Conservation (phyloP, 2,329 filamentous ascomycete genomes). For the Cryphonectria naterciae region DNA sequence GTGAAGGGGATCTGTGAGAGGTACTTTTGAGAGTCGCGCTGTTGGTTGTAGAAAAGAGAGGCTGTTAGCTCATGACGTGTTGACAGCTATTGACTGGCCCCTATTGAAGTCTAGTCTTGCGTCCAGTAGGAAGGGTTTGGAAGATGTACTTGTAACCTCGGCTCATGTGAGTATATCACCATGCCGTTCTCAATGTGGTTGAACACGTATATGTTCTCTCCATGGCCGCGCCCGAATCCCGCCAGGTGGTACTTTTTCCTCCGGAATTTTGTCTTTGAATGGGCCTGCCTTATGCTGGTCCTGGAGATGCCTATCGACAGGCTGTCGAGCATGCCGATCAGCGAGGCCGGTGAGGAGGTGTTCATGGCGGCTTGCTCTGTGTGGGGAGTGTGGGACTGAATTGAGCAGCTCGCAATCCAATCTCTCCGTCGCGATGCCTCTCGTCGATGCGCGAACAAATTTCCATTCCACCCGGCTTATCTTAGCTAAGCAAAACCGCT, state of each 20-base stretch:
- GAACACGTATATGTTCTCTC: conserved; percentile 63
- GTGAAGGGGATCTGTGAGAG: conserved; percentile 57
- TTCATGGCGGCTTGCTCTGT: conserved; percentile 32
- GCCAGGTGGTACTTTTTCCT: conserved; percentile 34
- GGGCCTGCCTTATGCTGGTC: conserved; percentile 47
- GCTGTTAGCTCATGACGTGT: conserved; percentile 6
- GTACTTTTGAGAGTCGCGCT: conserved; percentile 27
- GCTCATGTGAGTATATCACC: conserved; percentile 56
- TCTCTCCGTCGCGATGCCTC: conserved; percentile 31
- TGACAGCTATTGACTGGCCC: background rate
- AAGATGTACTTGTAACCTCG: conserved; percentile 31
- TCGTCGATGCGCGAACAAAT: conserved; percentile 26
- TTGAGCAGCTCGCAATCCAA: conserved; percentile 11
- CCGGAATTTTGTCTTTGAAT: conserved; percentile 26
- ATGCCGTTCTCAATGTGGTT: conserved; percentile 54
- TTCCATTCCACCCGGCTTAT: conserved; percentile 13
- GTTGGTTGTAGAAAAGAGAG: background rate
- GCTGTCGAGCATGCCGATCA: conserved; percentile 35
- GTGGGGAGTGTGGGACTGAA: conserved; percentile 40
- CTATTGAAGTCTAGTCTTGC: background rate
- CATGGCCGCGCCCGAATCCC: conserved; percentile 46
- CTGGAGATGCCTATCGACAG: conserved; percentile 47
- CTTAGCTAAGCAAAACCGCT: conserved; percentile 26
- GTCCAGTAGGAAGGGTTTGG: background rate
- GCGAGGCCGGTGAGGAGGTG: conserved; percentile 40